Percentiles rank a stretch among this genome's conserved stretches.
phyloP scores from a whole-genome alignment of 1,139 yeast genomes.

The Diutina mesorugosa region DNA sequence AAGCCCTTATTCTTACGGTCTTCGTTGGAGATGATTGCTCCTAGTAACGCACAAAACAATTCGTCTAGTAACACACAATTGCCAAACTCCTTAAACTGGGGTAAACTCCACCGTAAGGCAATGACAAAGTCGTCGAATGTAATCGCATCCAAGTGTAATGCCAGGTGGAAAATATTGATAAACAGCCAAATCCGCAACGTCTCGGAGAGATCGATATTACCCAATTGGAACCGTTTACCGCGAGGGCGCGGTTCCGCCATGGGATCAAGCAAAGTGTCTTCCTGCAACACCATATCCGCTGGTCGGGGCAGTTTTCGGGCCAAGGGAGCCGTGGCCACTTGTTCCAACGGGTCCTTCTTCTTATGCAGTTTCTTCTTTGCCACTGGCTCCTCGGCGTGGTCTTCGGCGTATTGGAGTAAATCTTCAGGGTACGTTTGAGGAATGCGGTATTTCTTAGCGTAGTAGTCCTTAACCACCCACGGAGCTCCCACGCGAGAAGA shows the following conservation, averaged over 20 bases:
- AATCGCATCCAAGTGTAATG: slow-evolving; percentile 54
- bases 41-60: slow-evolving; percentile 53
- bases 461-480: slow-evolving; percentile 84
- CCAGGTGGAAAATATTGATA: slow-evolving; percentile 54
- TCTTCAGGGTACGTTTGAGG: slow-evolving; percentile 46
- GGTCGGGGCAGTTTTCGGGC: not conserved
- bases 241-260: not conserved
- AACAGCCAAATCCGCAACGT: slow-evolving; percentile 67
- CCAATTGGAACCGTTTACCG: not conserved
- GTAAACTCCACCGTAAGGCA: slow-evolving; percentile 44
- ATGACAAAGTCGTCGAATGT: slow-evolving; percentile 70
- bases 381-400: slow-evolving; percentile 8
- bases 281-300: not conserved
- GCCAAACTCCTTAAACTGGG: slow-evolving; percentile 28
- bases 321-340: not conserved
- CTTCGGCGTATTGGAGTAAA: slow-evolving; percentile 23
- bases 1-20: not conserved
- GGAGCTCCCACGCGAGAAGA: slow-evolving; percentile 88
- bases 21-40: slow-evolving; percentile 29
- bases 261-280: not conserved
- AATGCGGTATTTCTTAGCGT: slow-evolving; percentile 47
- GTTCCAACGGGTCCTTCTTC: slow-evolving; percentile 3
- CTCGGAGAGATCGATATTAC: slow-evolving; percentile 9
- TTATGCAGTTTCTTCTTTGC: slow-evolving; percentile 5
- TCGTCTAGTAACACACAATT: slow-evolving; percentile 52